Conservation (phyloP, 139 green algal species). For the Klebsormidium nitens region DNA sequence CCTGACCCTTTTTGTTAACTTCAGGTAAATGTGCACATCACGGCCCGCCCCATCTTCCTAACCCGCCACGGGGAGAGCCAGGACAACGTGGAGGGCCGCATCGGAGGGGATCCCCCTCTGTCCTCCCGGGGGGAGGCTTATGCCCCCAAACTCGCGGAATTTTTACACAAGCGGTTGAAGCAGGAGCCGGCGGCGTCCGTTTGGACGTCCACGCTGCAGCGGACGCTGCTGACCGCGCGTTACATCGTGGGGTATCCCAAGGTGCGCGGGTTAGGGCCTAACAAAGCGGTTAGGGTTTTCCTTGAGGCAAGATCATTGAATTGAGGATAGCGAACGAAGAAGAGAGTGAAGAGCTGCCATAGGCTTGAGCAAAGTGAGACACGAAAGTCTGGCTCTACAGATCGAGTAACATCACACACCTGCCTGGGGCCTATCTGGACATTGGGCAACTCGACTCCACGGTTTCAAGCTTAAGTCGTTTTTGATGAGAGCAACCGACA, state of each 20-base stretch:
- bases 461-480: too few species aligned
- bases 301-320: too few species aligned
- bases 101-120: constrained; percentile 23
- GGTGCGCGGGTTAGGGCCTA: background rate
- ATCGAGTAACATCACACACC: too few species aligned
- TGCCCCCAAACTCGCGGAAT: constrained; percentile 1
- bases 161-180: background rate
- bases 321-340: too few species aligned
- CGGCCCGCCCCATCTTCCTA: constrained; percentile 12
- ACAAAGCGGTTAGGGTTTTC: background rate
- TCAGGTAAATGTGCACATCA: constrained; percentile 24
- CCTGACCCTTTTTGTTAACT: too few species aligned
- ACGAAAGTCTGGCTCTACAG: too few species aligned
- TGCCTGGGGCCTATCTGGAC: too few species aligned
- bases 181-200: too few species aligned
- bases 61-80: constrained; percentile 22
- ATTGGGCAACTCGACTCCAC: too few species aligned
- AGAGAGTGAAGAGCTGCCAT: background rate
- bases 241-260: constrained; percentile 76
- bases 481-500: too few species aligned
- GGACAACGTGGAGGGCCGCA: background rate
- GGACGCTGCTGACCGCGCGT: constrained; percentile 83
- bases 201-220: constrained; percentile 86
- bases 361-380: background rate
- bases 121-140: too few species aligned